These are phyloP conservation scores for Tuber calosporum DNA, from an alignment of 495 filamentous ascomycete genomes.

Conservation along the genomic window DNA sequence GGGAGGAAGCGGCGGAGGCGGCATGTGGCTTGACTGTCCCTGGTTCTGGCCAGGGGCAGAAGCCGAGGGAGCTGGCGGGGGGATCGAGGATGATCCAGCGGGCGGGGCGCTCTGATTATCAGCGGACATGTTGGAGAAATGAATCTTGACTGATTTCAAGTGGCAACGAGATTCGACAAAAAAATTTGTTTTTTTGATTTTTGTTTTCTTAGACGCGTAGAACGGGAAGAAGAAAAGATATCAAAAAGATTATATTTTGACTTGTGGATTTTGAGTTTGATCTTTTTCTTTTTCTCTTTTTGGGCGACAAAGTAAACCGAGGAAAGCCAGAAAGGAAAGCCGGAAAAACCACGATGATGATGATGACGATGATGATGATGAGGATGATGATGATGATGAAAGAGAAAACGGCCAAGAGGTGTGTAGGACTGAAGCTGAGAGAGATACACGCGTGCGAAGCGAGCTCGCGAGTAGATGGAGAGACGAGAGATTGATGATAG, in stretches of 20 bases:
- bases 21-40: slow-evolving; percentile 60
- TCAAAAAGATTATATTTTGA: slow-evolving; percentile 39
- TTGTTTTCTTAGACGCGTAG: slow-evolving; percentile 9
- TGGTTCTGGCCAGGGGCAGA: slow-evolving; percentile 29
- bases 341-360: slow-evolving; percentile 33
- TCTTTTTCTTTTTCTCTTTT: slow-evolving; percentile 22
- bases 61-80: background rate
- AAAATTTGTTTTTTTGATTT: no score
- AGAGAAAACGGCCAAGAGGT: slow-evolving; percentile 34
- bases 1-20: slow-evolving; percentile 80
- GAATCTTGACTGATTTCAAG: slow-evolving; percentile 33
- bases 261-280: slow-evolving; percentile 3
- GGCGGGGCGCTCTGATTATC: slow-evolving; percentile 36
- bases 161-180: slow-evolving; percentile 26
- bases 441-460: slow-evolving; percentile 37
- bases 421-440: slow-evolving; percentile 23
- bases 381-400: slow-evolving; percentile 38
- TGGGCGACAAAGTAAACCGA: slow-evolving; percentile 37
- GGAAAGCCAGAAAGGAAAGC: slow-evolving; percentile 39
- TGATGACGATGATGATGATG: slow-evolving; percentile 38
- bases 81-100: slow-evolving; percentile 3
- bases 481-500: slow-evolving; percentile 21
- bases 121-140: slow-evolving; percentile 41
- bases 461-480: slow-evolving; percentile 22
- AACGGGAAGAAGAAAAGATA: slow-evolving; percentile 27